Evolutionary conservation across 83 land plant species (phyloP), one percentile per base, ranked within the genome.

Genomic region (Picea engelmannii): DNA sequence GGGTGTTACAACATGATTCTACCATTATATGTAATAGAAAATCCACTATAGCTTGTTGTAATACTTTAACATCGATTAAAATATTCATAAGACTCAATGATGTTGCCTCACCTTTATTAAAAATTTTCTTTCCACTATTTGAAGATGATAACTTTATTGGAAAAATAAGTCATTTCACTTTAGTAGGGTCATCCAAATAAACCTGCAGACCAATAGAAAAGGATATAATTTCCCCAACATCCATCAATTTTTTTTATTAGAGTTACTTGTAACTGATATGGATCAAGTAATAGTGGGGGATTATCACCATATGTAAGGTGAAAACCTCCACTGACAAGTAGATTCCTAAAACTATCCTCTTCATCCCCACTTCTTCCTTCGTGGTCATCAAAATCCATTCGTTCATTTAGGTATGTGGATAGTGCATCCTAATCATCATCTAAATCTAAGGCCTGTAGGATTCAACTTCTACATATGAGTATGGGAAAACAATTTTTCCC

Each of bases 391-490:
- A 98, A 97, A 69, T 95, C 96, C 62, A 97, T 78, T 55, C 92
- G 89, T 80, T 97, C 99, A 89, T 97, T 98, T 42, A 96, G 97
- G 78, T 97, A 98, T 62, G 98, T 97, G 60, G 99, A 93, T 27
- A 96, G 80, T 40, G 90, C 96, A 90, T 97, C 99, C 76, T 93
- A 96, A 77, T 97, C 99, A 87, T 97, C 99, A 78, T 97, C 99
- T 49, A 98, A 97, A 78, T 94, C 92, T 82, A 95, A 85, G 78
- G 95, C 98, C 99, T 97, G 82, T 62, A 85, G 67, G 66, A 61
- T 24, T 55, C 42, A 40, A 52, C 69, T 66, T 27, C 35, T 66
- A 4, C 16, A 66, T 24, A 21, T 66, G 55, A 73, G 55, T n/a
- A 16, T 20, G 21, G 25, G 0, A 38, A 44, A 73, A 9, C 23